Evolutionary conservation across 345 rosid genomes (phyloP), one percentile per base, ranked within the genome.

Genomic region (Toxicodendron radicans): DNA sequence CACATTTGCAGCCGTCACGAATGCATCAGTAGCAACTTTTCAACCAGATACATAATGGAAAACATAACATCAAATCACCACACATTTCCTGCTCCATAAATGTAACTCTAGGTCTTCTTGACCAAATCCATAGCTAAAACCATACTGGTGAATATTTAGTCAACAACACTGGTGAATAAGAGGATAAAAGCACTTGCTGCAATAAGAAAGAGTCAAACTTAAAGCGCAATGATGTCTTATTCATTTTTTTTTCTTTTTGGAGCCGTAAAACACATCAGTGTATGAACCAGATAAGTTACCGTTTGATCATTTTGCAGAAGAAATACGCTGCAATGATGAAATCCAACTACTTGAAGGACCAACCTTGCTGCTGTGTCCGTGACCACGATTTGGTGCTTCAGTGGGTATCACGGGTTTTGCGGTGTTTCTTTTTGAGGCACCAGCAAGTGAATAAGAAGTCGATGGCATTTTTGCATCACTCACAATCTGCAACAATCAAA

Each of bases 261-360:
- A 38, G 43, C 43, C 35, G 58, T 18, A 41, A 58, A 43, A 23
- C 56, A 24, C 60, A 32, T 27, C 13, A 56, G 23, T 58, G n/a
- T 33, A 65, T 49, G 58, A 74, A 68, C 68, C 24, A 33, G 51
- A 61, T 61, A 61, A 78, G 72, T 78, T 83, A 84, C 87, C 87
- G 64, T 66, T 60, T n/a, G 75, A 84, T 89, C 88, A 87, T 75
- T 86, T 90, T 32, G 91, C 84, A 49, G 92, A 88, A 74, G 88
- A 89, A 79, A 86, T 68, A 63, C 88, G 89, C 73, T 85, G 94
- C 81, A 89, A 85, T 59, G 98, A 85, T 33, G 92, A 86, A 76
- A 87, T 90, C 96, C 95, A 90, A 75, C 94, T 86, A 61, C 84
- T 79, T 17, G 92, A 87, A 58, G 89, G 84, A 48, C 91, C 90